A percentile compares a stretch with the other conserved stretches of the same genome.
phyloP scores from a whole-genome alignment of 352 stramenopile genomes.

The Phytopythium mirpurense region DNA sequence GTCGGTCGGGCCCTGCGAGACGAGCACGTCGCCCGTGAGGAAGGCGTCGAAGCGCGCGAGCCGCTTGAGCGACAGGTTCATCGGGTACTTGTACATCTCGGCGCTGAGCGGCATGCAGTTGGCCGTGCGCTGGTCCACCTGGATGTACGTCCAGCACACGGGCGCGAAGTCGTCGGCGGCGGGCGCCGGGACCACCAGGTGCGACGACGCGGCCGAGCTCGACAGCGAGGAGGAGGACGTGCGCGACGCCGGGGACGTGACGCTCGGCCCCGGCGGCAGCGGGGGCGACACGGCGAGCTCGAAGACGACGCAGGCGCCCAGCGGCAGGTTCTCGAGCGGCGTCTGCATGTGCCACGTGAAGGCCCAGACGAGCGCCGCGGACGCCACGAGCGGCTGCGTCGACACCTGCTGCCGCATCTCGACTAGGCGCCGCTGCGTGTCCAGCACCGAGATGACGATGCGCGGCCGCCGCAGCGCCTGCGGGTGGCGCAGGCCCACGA shows the following conservation, averaged over 20 bases:
- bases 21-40: constrained; percentile 64
- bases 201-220: constrained; percentile 24
- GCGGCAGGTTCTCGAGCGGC: constrained; percentile 86
- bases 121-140: constrained; percentile 74
- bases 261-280: neutral
- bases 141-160: constrained; percentile 81
- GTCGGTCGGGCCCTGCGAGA: constrained; percentile 31
- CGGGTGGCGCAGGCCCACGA: constrained; percentile 51
- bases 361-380: constrained; percentile 66
- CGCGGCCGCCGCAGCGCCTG: constrained; percentile 50
- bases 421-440: constrained; percentile 55
- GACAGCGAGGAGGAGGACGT: constrained; percentile 19
- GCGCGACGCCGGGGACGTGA: constrained; percentile 37
- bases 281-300: constrained; percentile 51
- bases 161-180: constrained; percentile 42
- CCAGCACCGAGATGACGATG: constrained; percentile 67
- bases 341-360: constrained; percentile 93
- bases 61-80: constrained; percentile 73
- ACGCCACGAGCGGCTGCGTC: constrained; percentile 48
- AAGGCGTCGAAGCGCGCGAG: constrained; percentile 71
- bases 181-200: constrained; percentile 17
- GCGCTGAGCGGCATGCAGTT: constrained; percentile 60
- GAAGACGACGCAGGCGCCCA: constrained; percentile 64
- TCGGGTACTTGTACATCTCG: constrained; percentile 83
- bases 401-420: constrained; percentile 79